Evolutionary conservation across 2,329 filamentous ascomycete genomes (phyloP), one percentile per base, ranked within the genome.

Genomic region (Beauveria australis): DNA sequence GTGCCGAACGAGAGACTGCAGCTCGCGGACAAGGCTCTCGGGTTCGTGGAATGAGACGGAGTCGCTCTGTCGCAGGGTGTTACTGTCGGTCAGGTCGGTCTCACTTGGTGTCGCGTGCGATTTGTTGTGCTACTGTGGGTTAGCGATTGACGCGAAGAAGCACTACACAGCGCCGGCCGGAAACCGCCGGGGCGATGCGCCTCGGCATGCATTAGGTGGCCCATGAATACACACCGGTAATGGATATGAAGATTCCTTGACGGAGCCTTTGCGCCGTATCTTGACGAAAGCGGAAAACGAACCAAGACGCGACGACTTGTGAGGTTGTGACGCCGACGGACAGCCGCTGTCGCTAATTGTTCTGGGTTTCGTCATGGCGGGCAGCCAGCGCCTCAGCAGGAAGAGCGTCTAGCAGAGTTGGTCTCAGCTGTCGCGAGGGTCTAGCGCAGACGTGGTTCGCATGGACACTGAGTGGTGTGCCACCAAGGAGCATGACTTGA

Each of bases 21-120:
- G 69, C 58, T 74, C 73, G 19, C 73, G 71, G 33, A 70, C 68
- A 61, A 69, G 72, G 44, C 66, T 67, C 53, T 76, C 72, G 46
- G 69, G 67, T 16, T 74, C 69, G 54, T 70, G 63, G 28, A 64
- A 59, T 10, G 66, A 68, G 37, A 67, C 51, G 14, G 67, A 66
- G 53, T 66, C 64, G 41, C 66, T 63, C 8, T 72, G 59, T 51
- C 52, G 59, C 33, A 61, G 26, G 3, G 51, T 51, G 8, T 49
- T 43, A 2, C 52, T 55, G 18, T 61, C 59, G 44, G 51, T 37
- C 3, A 61, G 44, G 24, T 61, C 59, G 24, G 22, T 28, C n/a
- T 61, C 59, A 28, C 59, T 61, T 7, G 30, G 51, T 18, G 33
- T 33, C 22, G 33, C 24, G 48, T 12, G 33, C 7, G 47, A 22